A percentile compares a stretch with the other conserved stretches of the same genome.
phyloP scores from a whole-genome alignment of 2,329 filamentous ascomycete species.

The Plectosphaerella cucumerina region DNA sequence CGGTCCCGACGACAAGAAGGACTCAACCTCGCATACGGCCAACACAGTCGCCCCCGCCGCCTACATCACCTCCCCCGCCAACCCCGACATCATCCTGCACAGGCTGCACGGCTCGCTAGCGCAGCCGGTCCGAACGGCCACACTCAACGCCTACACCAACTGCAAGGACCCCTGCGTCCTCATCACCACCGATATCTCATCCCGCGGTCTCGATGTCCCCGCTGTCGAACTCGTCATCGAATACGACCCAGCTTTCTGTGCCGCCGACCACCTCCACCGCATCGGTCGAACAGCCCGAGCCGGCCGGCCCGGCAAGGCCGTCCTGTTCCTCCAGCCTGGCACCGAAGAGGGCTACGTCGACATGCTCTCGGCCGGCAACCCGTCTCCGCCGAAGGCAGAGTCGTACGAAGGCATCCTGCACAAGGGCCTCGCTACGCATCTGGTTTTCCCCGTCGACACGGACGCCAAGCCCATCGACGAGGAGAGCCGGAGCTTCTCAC shows the following conservation, averaged over 20 bases:
- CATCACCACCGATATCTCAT: constrained; percentile 92
- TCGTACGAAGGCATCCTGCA: constrained; percentile 55
- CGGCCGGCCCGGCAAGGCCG: constrained; percentile 79
- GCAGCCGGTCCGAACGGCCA: constrained; percentile 82
- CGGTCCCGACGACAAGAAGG: not conserved
- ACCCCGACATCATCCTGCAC: constrained; percentile 70
- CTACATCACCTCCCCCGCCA: constrained; percentile 70
- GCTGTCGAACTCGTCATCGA: constrained; percentile 94
- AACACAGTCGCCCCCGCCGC: constrained; percentile 66
- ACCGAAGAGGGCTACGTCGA: constrained; percentile 88
- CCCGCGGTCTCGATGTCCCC: constrained; percentile 90
- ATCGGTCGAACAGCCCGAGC: constrained; percentile 93
- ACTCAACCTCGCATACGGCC: constrained; percentile 25
- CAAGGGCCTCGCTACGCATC: constrained; percentile 58
- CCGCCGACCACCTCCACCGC: constrained; percentile 90
- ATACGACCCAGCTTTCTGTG: constrained; percentile 91
- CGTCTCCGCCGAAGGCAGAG: constrained; percentile 43
- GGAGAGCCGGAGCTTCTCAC: constrained; percentile 37
- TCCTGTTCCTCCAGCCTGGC: constrained; percentile 87
- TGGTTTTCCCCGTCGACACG: constrained; percentile 68
- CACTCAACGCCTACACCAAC: constrained; percentile 73
- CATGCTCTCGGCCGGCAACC: constrained; percentile 49
- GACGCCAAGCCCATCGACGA: constrained; percentile 41
- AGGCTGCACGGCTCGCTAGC: constrained; percentile 89
- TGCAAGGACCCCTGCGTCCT: constrained; percentile 75